Evolutionary conservation across 1,284 basidiomycete species (phyloP), one percentile per base, ranked within the genome.

Genomic region (Pholiota adiposa): DNA sequence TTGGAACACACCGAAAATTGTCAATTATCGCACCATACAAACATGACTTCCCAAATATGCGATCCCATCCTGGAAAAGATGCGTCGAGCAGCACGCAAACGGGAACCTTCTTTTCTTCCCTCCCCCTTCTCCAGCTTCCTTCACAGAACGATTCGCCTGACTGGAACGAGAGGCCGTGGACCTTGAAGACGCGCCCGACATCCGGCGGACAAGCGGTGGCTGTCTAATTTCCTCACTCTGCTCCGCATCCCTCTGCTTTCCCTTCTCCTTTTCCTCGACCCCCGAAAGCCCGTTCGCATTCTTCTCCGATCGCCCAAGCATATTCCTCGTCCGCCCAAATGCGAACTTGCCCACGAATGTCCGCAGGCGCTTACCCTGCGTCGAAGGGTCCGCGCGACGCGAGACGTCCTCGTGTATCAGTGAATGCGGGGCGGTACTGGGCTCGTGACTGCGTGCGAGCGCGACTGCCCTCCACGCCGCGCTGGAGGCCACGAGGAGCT

Each of bases 381-480:
- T 21, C 18, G 48, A 21, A 27, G n/a, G 12, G 16, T 31, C 3
- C 4, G n/a, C 36, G 38, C 25, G 23, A 3, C 29, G 21, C 2
- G 27, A 5, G 34, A 27, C 7, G 23, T 29, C 44, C 25, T 38
- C 44, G 9, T 36, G 23, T 33, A 50, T 19, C 27, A 49, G 14
- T n/a, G 58, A 59, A 11, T 59, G 59, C 18, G 57, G 51, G 18
- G 58, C 33, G 4, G 62, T 58, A 31, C 60, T 66, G 1, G 62
- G 58, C 16, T 41, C 51, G 0, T 31, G 48, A 33, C 62, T 63
- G 3, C 59, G 56, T 11, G 62, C 56, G 25, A 41, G 43, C 12
- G 65, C 58, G 9, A 67, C 61, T 4, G 66, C 54, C 36, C 60
- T 67, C 69, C 69, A 70, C 8, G 67, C 69, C 7, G 57, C 48